These are phyloP conservation scores for Aspergillus egyptiacus DNA, from an alignment of 495 filamentous ascomycete genomes.

Conservation along the genomic window DNA sequence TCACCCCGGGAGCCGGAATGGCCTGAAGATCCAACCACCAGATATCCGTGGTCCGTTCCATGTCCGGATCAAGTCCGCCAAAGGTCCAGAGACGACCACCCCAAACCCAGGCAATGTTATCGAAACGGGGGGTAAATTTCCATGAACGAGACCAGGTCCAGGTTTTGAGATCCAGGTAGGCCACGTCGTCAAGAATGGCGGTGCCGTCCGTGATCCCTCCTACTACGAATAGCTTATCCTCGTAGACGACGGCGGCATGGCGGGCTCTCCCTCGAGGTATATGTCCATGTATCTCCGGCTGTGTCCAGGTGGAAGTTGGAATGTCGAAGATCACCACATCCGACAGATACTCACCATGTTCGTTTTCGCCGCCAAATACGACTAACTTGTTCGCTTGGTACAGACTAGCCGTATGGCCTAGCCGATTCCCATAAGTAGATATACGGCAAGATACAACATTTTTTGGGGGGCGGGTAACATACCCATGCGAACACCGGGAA, in stretches of 20 bases:
- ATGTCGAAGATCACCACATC: conserved; percentile 96
- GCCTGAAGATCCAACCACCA: conserved; percentile 96
- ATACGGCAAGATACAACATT: background rate
- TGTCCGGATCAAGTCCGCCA: conserved; percentile 85
- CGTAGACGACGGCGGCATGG: conserved; percentile 89
- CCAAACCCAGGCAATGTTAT: conserved; percentile 91
- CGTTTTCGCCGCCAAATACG: conserved; percentile 96
- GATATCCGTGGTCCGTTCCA: conserved; percentile 91
- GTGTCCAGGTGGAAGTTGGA: conserved; percentile 86
- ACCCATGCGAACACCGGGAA: conserved; percentile 98
- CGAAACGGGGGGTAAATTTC: conserved; percentile 89
- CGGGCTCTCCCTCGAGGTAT: conserved; percentile 83
- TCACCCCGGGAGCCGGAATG: conserved; percentile 73
- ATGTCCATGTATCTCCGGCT: conserved; percentile 76
- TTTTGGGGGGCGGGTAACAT: conserved; percentile 23
- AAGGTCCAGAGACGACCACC: conserved; percentile 94
- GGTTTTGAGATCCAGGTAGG: conserved; percentile 92
- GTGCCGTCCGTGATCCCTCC: conserved; percentile 87
- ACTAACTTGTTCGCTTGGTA: conserved; percentile 92
- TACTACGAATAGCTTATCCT: conserved; percentile 92
- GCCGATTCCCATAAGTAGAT: background rate
- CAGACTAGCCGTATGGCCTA: conserved; percentile 91
- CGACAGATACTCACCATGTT: conserved; percentile 89
- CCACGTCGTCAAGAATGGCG: conserved; percentile 87
- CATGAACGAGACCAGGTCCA: conserved; percentile 97